These are phyloP conservation scores for Coemansia sp. DNA, from an alignment of 192 early-diverging fungal species.

Conservation along the genomic window DNA sequence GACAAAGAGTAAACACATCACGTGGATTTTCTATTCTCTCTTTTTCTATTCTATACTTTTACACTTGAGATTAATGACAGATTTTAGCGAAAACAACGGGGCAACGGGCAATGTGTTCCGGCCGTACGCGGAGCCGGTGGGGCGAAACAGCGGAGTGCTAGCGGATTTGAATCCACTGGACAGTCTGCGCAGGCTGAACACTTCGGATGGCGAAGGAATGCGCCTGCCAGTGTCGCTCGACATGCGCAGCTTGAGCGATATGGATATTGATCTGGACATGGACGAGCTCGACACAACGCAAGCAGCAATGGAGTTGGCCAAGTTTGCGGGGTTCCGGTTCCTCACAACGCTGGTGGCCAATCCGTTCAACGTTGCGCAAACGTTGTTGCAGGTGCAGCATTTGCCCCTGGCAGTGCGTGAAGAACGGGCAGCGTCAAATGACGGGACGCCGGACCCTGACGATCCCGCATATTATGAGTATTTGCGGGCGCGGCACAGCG, in stretches of 20 bases:
- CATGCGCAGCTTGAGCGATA: slow-evolving; percentile 14
- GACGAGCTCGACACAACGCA: slow-evolving; percentile 39
- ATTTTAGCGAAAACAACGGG: slow-evolving; percentile 3
- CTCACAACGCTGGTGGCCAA: slow-evolving; percentile 59
- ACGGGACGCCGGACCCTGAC: slow-evolving; percentile 38
- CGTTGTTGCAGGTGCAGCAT: slow-evolving; percentile 76
- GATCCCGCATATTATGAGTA: slow-evolving; percentile 56
- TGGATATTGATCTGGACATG: slow-evolving; percentile 22
- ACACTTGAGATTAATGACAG: background rate
- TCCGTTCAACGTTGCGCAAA: slow-evolving; percentile 68
- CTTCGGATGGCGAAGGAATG: background rate
- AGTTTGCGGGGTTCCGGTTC: slow-evolving; percentile 64
- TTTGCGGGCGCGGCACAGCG: slow-evolving; percentile 37
- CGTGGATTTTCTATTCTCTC: background rate
- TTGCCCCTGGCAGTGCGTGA: slow-evolving; percentile 49
- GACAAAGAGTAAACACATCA: background rate
- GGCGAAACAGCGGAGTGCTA: slow-evolving; percentile 19
- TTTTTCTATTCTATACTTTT: background rate
- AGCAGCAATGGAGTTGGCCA: slow-evolving; percentile 60
- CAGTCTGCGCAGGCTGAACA: slow-evolving; percentile 21
- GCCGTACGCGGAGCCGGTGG: slow-evolving; percentile 41
- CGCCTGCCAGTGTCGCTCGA: slow-evolving; percentile 17
- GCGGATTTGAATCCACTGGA: slow-evolving; percentile 45
- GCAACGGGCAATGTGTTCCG: slow-evolving; percentile 32
- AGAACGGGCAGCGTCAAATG: background rate